These are phyloP conservation scores for Cylindrotheca closterium DNA, from an alignment of 108 stramenopile species.

Conservation along the genomic window DNA sequence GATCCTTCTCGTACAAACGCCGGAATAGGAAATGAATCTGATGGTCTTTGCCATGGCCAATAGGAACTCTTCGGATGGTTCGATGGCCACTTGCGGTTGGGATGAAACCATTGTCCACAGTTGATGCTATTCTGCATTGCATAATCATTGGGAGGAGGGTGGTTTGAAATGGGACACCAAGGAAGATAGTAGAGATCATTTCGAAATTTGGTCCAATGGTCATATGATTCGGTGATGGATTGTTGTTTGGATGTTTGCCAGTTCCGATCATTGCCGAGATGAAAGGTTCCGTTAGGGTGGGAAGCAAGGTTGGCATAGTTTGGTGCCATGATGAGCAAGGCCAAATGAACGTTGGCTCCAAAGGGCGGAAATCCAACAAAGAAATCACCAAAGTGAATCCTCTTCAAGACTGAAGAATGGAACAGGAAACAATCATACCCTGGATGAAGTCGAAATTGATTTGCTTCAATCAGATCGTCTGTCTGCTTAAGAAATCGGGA, in stretches of 20 bases:
- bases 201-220: background rate
- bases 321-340: constrained; percentile 11
- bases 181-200: background rate
- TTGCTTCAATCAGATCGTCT: background rate
- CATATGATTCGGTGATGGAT: background rate
- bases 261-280: constrained; percentile 12
- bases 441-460: constrained; percentile 3
- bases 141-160: constrained; percentile 1
- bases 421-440: constrained; percentile 20
- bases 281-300: constrained; percentile 13
- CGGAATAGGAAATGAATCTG: background rate
- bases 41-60: background rate
- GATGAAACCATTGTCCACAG: constrained; percentile 18
- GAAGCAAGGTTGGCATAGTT: constrained; percentile 14
- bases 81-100: background rate
- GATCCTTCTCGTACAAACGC: background rate
- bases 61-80: background rate
- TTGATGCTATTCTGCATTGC: constrained; percentile 9
- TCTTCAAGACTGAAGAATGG: constrained; percentile 15
- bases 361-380: constrained; percentile 15
- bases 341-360: constrained; percentile 13
- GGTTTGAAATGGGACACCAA: background rate
- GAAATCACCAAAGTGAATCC: constrained; percentile 12
- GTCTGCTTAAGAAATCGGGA: background rate
- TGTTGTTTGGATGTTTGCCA: background rate